Evolutionary conservation across 306 rosid genomes (phyloP).

Genomic region (Quercus agrifolia): DNA sequence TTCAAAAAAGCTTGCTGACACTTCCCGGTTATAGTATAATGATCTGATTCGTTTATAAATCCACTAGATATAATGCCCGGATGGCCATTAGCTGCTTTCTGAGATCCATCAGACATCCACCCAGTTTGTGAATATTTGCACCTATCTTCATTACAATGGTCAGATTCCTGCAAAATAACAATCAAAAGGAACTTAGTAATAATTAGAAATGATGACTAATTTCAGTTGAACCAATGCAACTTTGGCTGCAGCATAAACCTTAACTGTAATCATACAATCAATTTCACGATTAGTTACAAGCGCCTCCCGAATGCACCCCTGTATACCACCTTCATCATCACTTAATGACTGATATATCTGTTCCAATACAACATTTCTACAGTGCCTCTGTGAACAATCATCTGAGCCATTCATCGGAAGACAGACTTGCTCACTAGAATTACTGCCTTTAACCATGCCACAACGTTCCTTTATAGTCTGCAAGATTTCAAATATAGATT

Average conservation of each 20-base stretch:
- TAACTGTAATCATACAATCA: slow-evolving; percentile 28
- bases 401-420: slow-evolving; percentile 11
- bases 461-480: slow-evolving; percentile 43
- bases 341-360: slow-evolving; percentile 57
- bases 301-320: slow-evolving; percentile 48
- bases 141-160: slow-evolving; percentile 39
- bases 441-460: slow-evolving; percentile 30
- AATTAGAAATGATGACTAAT: slow-evolving; percentile 6
- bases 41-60: slow-evolving; percentile 42
- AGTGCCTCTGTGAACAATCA: slow-evolving; percentile 41
- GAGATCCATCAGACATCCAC: slow-evolving; percentile 34
- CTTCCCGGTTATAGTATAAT: slow-evolving; percentile 27
- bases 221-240: slow-evolving; percentile 19
- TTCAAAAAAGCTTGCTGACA: slow-evolving; percentile 54
- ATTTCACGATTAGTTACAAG: slow-evolving; percentile 24
- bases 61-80: slow-evolving; percentile 37
- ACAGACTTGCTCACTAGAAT: slow-evolving; percentile 27
- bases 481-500: slow-evolving; percentile 31
- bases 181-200: slow-evolving; percentile 9
- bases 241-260: slow-evolving; percentile 43
- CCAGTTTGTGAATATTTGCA: slow-evolving; percentile 25
- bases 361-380: slow-evolving; percentile 54
- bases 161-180: slow-evolving; percentile 45
- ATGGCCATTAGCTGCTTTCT: slow-evolving; percentile 43
- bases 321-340: slow-evolving; percentile 49